phyloP scores from a whole-genome alignment of 768 basidiomycete species.

The Guyanaporus albipodus region DNA sequence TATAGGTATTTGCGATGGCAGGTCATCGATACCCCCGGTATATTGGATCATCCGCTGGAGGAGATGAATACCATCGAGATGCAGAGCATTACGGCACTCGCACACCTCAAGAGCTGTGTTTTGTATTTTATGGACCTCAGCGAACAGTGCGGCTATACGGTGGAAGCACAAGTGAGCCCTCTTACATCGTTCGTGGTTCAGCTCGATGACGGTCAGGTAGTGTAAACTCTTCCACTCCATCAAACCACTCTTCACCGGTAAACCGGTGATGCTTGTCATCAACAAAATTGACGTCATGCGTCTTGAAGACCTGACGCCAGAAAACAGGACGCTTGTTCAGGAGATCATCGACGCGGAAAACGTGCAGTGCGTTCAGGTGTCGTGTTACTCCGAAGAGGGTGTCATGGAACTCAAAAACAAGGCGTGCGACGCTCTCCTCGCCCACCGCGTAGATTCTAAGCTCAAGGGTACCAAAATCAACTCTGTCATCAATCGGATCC shows the following conservation, averaged over 20 bases:
- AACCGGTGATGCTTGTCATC: slow-evolving; percentile 91
- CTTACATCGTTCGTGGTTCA: neutral
- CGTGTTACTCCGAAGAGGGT: slow-evolving; percentile 95
- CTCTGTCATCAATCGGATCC: slow-evolving; percentile 89
- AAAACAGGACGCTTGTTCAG: slow-evolving; percentile 75
- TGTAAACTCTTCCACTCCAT: slow-evolving; percentile 99
- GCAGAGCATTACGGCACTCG: slow-evolving; percentile 98
- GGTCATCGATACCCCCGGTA: slow-evolving; percentile 98
- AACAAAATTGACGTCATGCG: slow-evolving; percentile 97
- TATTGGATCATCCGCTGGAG: slow-evolving; percentile 96
- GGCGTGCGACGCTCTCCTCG: slow-evolving; percentile 93
- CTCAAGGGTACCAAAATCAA: slow-evolving; percentile 93
- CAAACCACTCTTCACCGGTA: slow-evolving; percentile 92
- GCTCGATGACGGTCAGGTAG: slow-evolving; percentile 35
- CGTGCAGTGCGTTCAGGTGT: slow-evolving; percentile 77
- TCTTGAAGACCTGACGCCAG: slow-evolving; percentile 75
- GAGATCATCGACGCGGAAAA: slow-evolving; percentile 77
- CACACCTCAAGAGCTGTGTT: slow-evolving; percentile 90
- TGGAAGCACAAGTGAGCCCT: slow-evolving; percentile 88
- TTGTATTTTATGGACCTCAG: slow-evolving; percentile 99
- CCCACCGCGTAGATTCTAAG: slow-evolving; percentile 91
- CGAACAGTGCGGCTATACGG: slow-evolving; percentile 96
- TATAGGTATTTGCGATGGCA: slow-evolving; percentile 99
- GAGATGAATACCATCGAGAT: slow-evolving; percentile 99
- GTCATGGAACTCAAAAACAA: slow-evolving; percentile 96